A percentile compares a stretch with the other conserved stretches of the same genome.
These are phyloP conservation scores for Zelonia costaricensis DNA, from an alignment of 208 protist genomes.

Conservation along the genomic window DNA sequence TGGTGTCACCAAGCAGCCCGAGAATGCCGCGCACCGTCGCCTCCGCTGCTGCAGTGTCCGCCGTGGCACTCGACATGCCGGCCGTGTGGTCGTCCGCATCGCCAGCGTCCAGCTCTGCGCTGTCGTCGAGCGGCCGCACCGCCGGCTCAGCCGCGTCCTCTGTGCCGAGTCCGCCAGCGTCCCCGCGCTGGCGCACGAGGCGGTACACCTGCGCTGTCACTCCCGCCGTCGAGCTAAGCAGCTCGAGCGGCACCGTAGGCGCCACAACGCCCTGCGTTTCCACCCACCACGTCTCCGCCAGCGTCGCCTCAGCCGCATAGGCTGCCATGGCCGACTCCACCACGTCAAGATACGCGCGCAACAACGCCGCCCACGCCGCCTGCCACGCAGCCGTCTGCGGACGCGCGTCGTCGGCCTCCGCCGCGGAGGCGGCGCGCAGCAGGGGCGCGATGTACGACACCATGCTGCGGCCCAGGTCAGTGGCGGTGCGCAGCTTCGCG, in stretches of 20 bases:
- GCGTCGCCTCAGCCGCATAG: slow-evolving; percentile 21
- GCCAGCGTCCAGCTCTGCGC: slow-evolving; percentile 2
- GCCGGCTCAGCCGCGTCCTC: not conserved
- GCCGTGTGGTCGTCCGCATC: too few species aligned
- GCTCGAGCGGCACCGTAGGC: slow-evolving; percentile 11
- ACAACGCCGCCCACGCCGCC: not conserved
- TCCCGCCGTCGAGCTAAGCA: slow-evolving; percentile 25
- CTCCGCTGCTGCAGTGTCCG: slow-evolving; percentile 4
- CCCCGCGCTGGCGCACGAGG: slow-evolving; percentile 3
- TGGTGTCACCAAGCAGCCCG: slow-evolving; percentile 19
- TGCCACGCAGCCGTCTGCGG: not conserved
- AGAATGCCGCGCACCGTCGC: slow-evolving; percentile 11
- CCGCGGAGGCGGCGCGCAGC: not conserved
- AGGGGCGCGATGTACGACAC: slow-evolving; percentile 14
- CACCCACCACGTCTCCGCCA: slow-evolving; percentile 17
- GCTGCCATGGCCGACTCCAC: not conserved
- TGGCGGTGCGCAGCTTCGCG: slow-evolving; percentile 13
- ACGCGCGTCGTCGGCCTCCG: not conserved
- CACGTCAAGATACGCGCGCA: slow-evolving; percentile 22
- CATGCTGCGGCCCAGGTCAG: slow-evolving; percentile 12
- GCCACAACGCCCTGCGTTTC: not conserved
- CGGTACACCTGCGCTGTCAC: slow-evolving; percentile 30
- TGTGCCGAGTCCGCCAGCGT: not conserved
- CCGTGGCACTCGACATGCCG: too few species aligned
- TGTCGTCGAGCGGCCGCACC: not conserved